Base-by-base conservation (phyloP, 257 asterid genomes). In the Salvia splendens region DNA sequence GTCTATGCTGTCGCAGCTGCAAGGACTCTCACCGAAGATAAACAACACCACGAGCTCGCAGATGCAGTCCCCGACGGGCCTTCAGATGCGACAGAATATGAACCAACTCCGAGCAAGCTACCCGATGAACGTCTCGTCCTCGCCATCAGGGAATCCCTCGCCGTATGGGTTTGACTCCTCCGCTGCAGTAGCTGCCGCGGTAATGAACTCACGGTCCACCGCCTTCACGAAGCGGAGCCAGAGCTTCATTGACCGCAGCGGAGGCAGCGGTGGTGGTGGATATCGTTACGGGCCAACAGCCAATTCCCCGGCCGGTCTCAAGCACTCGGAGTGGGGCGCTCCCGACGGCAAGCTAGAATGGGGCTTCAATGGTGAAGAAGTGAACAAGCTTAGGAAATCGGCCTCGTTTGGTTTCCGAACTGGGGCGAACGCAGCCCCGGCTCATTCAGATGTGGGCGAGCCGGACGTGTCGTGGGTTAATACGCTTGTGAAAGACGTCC, bases 301-400 rank as follows among this genome's bases (percentile, higher is more conserved):
- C 30, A 24, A 24, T 24, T 24, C 30, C 30, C 30, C 30, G 30
- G 30, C 14, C 67, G 84, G 4, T 90, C 88, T 72, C 91, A 86
- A 84, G 8, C 68, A 68, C 12, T 62, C 90, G 0, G 92, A 85
- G 14, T 91, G 97, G 99, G 69, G 96, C 16, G 86, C 97, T 0
- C 97, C 95, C 0, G 83, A 80, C 35, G 99, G 97, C 45, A 90
- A 78, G 81, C 0, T 88, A 12, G 99, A 93, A 2, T 93, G 99
- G 99, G 99, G 95, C 5, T 93, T 80, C 78, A 87, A 75, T 2
- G 90, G 89, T 0, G 94, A 90, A 5, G 96, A 85, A 38, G 84
- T 65, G 12, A 87, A 75, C 87, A 90, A 83, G 92, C 84, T 86
- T 8, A 79, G 82, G 61, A 86, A 82, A 64, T 86, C 93, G 0